These are phyloP conservation scores for Cercospora janseana DNA, from an alignment of 2,329 filamentous ascomycete species.

Conservation along the genomic window DNA sequence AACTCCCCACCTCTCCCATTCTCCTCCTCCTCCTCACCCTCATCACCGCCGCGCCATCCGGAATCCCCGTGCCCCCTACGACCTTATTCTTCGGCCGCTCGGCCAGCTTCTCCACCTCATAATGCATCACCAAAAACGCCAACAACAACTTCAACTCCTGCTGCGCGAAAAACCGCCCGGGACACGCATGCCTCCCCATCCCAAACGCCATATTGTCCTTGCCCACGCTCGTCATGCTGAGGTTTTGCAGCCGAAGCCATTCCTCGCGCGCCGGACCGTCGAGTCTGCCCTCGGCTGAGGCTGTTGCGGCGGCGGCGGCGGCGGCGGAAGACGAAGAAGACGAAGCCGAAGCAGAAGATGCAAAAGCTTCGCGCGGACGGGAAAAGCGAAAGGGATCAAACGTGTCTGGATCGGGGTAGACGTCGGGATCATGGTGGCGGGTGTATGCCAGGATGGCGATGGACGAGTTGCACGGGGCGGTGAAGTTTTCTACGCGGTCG, in stretches of 20 bases:
- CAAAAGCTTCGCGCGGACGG: constrained; percentile 26
- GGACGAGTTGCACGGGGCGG: constrained; percentile 28
- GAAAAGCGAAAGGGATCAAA: constrained; percentile 39
- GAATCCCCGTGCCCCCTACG: constrained; percentile 4
- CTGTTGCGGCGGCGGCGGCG: constrained; percentile 11
- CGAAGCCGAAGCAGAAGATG: no score
- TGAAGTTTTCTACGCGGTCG: constrained; percentile 26
- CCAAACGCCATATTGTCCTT: constrained; percentile 36
- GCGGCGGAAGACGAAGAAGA: no score
- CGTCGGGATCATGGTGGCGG: constrained; percentile 32
- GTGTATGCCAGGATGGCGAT: constrained; percentile 27
- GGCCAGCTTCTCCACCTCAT: constrained; percentile 36
- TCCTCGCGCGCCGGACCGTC: constrained; percentile 10
- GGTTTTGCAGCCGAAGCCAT: constrained; percentile 28
- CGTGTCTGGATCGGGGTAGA: constrained; percentile 31
- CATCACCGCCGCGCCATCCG: constrained; percentile 5
- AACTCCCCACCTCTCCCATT: not conserved
- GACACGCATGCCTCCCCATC: constrained; percentile 37
- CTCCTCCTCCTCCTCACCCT: not conserved
- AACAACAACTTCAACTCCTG: constrained; percentile 37
- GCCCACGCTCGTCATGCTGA: constrained; percentile 31
- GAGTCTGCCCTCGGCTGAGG: constrained; percentile 13
- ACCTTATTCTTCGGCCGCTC: constrained; percentile 10
- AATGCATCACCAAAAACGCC: constrained; percentile 40
- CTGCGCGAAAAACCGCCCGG: constrained; percentile 36